Evolutionary conservation across 75 land plant species (phyloP).

Genomic region (Ceratopteris richardii): DNA sequence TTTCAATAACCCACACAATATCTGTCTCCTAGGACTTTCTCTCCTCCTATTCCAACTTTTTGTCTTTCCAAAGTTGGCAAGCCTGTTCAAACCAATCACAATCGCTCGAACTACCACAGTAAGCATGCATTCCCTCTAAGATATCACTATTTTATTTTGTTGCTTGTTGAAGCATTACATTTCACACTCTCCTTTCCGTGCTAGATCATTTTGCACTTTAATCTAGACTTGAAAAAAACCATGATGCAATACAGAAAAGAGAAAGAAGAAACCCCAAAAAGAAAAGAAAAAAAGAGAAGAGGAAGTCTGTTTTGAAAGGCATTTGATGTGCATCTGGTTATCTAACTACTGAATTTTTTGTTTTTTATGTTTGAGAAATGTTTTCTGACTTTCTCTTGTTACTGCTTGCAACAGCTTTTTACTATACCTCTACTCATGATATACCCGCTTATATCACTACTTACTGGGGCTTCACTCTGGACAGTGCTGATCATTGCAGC

Average conservation of each 20-base stretch:
- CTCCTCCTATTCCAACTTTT: slow-evolving; percentile 32
- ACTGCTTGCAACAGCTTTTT: neutral
- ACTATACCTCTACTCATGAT: neutral
- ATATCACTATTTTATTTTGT: no score
- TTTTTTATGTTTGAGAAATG: neutral
- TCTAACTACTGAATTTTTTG: neutral
- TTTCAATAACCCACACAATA: no score
- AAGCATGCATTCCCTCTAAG: slow-evolving; percentile 3
- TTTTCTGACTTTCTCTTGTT: neutral
- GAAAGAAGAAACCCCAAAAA: no score
- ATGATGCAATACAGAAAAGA: no score
- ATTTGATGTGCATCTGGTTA: neutral
- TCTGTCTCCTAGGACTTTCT: slow-evolving; percentile 15
- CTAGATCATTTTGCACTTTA: no score
- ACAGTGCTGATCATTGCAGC: neutral
- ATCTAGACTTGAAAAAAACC: no score
- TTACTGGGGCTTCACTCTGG: neutral
- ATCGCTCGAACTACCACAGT: slow-evolving; percentile 31
- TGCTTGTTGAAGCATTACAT: no score
- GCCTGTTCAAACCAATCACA: slow-evolving; percentile 19
- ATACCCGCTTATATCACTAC: neutral
- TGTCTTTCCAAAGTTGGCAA: slow-evolving; percentile 21
- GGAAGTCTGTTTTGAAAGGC: no score
- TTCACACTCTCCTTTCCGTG: no score
- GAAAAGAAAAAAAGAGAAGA: no score